Conservation (phyloP, 768 basidiomycete species). For the Trichaptum fuscoviolaceum region DNA sequence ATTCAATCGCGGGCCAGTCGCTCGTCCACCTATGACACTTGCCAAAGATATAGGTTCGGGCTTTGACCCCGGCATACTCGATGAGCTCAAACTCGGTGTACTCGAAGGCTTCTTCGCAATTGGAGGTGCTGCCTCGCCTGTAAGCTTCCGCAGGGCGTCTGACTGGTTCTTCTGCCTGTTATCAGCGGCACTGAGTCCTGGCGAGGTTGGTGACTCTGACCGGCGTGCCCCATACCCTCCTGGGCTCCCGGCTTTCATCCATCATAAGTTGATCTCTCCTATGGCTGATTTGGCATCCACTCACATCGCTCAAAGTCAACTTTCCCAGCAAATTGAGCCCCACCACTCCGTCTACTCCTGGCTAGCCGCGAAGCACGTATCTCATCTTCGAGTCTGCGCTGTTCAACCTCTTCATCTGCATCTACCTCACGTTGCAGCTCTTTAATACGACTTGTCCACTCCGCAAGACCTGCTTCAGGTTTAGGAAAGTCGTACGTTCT, state of each 20-base stretch:
- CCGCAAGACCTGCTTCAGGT: slow-evolving; percentile 63
- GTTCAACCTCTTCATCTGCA: slow-evolving; percentile 73
- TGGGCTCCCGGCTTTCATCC: background rate
- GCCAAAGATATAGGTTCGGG: slow-evolving; percentile 65
- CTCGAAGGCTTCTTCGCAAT: background rate
- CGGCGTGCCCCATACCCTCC: background rate
- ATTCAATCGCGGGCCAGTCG: slow-evolving; percentile 68
- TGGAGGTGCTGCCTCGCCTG: slow-evolving; percentile 21
- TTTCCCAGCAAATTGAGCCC: slow-evolving; percentile 13
- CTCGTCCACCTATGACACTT: slow-evolving; percentile 76
- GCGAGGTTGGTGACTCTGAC: background rate
- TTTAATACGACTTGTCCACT: slow-evolving; percentile 79
- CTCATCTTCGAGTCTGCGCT: slow-evolving; percentile 56
- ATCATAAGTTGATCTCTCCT: background rate
- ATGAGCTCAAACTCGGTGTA: slow-evolving; percentile 6
- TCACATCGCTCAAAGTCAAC: slow-evolving; percentile 2
- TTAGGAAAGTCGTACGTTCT: slow-evolving; percentile 23
- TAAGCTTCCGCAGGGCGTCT: slow-evolving; percentile 43
- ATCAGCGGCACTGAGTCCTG: slow-evolving; percentile 11
- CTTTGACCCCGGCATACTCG: slow-evolving; percentile 18
- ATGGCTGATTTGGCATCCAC: background rate
- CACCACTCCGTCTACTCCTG: slow-evolving; percentile 37
- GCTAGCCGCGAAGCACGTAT: slow-evolving; percentile 47
- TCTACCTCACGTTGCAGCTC: slow-evolving; percentile 78
- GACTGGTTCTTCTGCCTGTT: slow-evolving; percentile 40